phyloP scores from a whole-genome alignment of 352 stramenopile genomes.

The Phytophthora aleatoria region DNA sequence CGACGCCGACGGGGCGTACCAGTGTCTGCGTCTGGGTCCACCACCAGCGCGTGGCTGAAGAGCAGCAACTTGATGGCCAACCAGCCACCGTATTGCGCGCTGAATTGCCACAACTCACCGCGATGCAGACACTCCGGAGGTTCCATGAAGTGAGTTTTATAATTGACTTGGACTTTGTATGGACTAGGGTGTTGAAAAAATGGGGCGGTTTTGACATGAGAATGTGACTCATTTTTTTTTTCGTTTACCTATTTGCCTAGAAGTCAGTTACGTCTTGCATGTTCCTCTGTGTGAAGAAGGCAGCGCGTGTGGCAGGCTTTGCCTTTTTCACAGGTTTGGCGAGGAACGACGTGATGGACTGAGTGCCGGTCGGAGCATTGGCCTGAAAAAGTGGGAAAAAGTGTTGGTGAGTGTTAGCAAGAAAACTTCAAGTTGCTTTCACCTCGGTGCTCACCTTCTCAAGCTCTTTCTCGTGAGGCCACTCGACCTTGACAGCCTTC shows the following conservation, averaged over 20 bases:
- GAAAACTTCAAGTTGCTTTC: constrained; percentile 11
- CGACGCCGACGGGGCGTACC: constrained; percentile 47
- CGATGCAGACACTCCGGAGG: constrained; percentile 45
- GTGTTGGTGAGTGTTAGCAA: background rate
- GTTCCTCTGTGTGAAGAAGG: constrained; percentile 60
- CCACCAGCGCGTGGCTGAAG: constrained; percentile 51
- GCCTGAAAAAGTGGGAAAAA: constrained; percentile 32
- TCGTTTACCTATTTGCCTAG: constrained; percentile 21
- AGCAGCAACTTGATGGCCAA: constrained; percentile 49
- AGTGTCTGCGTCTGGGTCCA: constrained; percentile 50
- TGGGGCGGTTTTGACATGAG: background rate
- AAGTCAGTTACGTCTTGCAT: constrained; percentile 77
- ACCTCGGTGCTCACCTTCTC: constrained; percentile 43
- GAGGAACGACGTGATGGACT: constrained; percentile 85
- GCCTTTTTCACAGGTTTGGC: constrained; percentile 37
- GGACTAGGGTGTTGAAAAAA: background rate
- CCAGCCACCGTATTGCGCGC: constrained; percentile 58
- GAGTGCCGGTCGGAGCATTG: constrained; percentile 60
- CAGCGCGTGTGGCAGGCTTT: constrained; percentile 31
- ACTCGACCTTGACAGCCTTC: constrained; percentile 67
- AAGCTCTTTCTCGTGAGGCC: constrained; percentile 71
- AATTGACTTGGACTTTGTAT: constrained; percentile 18
- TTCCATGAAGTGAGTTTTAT: constrained; percentile 11
- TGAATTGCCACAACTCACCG: constrained; percentile 54
- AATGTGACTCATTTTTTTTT: constrained; percentile 9